Base-by-base conservation (phyloP, 306 rosid species). In the Sicyos baderoa region DNA sequence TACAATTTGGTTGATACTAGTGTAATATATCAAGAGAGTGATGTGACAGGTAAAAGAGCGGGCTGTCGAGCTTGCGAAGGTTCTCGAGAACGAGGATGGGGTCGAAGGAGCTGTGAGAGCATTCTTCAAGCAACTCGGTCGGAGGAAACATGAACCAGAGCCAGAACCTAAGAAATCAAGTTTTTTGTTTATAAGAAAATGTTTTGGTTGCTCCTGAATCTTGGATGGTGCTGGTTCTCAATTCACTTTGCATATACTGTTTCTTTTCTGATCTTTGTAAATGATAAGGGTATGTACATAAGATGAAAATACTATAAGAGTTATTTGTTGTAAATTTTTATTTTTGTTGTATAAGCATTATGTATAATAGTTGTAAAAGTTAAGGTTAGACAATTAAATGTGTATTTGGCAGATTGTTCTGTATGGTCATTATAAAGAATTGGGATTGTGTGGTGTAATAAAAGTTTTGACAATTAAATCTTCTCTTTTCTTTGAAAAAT, bases 21-120 rank as follows among this genome's bases (percentile, higher is more conserved):
- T 9, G 5, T 9, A 57, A 18, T 5, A 11, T 52, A 54, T 59
- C 4, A 35, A 32, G 22, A 49, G 49, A 40, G 52, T 54, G 75
- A 54, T 42, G 77, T 81, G 66, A 40, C 82, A 93, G 98, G 96
- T 93, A 77, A 89, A 93, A 83, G 86, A 81, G 55, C 78, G 86
- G 16, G 94, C 96, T 13, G 15, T 84, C 9, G 86, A 89, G 70
- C 90, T 93, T 62, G 88, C 98, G 10, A 88, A 78, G 85, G 93
- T 87, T 62, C 86, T 93, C 91, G 90, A 89, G 75, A 84, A 82
- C n/a, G 98, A 93, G 82, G 98, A 93, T 69, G 98, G 98, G 16
- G 97, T 93, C 32, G 70, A 84, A 4, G 98, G 98, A 64, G 97
- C 97, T 9, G 98, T 93, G 68, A 93, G 80, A 77, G 98, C 96